Conservation (phyloP, 148 eudicot genomes). For the Chenopodium berlandieri region DNA sequence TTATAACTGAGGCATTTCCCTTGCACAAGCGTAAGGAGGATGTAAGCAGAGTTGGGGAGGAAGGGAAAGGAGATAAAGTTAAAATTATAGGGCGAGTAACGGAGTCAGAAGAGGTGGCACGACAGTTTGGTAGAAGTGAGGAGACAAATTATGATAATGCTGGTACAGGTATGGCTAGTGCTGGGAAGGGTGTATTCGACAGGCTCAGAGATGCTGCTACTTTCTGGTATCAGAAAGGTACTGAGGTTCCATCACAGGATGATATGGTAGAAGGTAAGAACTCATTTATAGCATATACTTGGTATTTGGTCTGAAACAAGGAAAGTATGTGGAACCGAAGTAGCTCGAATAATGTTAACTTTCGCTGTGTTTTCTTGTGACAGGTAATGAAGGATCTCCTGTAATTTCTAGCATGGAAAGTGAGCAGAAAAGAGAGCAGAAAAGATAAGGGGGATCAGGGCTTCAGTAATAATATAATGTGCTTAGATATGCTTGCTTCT, state of each 20-base stretch:
- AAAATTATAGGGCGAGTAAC: constrained; percentile 50
- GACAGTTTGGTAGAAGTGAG: constrained; percentile 37
- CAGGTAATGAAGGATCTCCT: constrained; percentile 8
- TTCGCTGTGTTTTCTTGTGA: background rate
- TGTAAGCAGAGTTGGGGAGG: background rate
- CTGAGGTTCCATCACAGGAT: constrained; percentile 24
- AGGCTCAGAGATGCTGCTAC: constrained; percentile 45
- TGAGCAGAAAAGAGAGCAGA: constrained; percentile 3
- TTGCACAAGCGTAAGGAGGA: constrained; percentile 30
- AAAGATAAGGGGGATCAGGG: background rate
- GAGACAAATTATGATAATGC: constrained; percentile 11
- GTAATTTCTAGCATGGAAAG: background rate
- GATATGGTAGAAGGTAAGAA: constrained; percentile 13
- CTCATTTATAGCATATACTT: too few relatives aligned
- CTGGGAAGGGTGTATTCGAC: constrained; percentile 40
- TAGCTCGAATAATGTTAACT: background rate
- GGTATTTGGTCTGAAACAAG: background rate
- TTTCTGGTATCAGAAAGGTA: constrained; percentile 49
- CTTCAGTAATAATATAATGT: background rate
- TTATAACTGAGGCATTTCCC: constrained; percentile 37
- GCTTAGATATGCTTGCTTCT: background rate
- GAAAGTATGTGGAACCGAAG: background rate
- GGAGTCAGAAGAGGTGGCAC: constrained; percentile 54
- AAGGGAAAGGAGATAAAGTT: background rate
- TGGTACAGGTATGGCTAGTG: constrained; percentile 29